Conservation (phyloP, 2,329 filamentous ascomycete species). For the Basipetospora chlamydospora region DNA sequence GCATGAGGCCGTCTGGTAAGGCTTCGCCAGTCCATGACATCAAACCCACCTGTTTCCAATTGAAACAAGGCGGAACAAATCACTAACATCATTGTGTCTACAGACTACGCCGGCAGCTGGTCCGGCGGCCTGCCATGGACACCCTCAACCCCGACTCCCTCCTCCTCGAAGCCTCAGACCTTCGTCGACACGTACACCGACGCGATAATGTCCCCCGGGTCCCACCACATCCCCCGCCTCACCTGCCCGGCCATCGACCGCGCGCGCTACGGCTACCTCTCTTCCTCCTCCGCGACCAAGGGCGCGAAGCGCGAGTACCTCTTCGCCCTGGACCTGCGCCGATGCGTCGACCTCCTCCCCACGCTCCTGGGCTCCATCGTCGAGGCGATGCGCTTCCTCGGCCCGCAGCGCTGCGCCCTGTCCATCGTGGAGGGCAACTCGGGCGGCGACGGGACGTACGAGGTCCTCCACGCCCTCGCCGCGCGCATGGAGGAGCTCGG, state of each 20-base stretch:
- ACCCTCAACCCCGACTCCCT: no score
- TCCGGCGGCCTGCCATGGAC: no score
- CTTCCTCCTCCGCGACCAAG: background rate
- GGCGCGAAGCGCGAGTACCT: constrained; percentile 1
- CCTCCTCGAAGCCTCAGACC: no score
- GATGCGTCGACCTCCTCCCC: background rate
- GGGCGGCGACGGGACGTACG: constrained; percentile 31
- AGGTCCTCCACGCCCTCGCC: constrained; percentile 27
- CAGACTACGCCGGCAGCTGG: no score
- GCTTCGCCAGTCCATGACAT: no score
- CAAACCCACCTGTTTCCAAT: no score
- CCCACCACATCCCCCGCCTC: constrained; percentile 12
- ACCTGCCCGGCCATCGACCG: constrained; percentile 14
- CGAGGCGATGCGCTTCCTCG: constrained; percentile 31
- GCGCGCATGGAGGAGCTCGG: constrained; percentile 20
- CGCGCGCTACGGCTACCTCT: constrained; percentile 1
- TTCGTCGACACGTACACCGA: constrained; percentile 11
- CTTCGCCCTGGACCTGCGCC: constrained; percentile 3
- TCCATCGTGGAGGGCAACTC: constrained; percentile 39
- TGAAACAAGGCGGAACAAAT: no score
- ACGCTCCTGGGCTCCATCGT: constrained; percentile 28
- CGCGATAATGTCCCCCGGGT: constrained; percentile 15
- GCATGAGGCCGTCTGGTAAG: no score
- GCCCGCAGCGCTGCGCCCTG: constrained; percentile 30
- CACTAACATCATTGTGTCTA: no score